phyloP scores from a whole-genome alignment of 2,329 filamentous ascomycete species.

The Ophiostoma pallidulum region DNA sequence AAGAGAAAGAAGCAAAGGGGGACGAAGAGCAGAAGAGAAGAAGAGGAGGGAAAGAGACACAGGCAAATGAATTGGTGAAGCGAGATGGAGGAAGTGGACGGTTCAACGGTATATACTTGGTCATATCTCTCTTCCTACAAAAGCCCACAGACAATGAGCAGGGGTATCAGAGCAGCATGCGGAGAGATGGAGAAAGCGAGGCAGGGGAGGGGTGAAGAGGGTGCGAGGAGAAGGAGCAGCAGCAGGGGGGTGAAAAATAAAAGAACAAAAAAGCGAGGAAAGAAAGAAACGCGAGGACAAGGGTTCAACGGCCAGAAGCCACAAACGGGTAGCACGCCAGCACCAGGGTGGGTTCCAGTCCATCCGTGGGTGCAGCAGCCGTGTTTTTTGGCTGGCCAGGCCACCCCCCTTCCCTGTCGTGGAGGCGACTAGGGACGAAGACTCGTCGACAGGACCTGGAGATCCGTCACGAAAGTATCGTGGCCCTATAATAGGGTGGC shows the following conservation, averaged over 20 bases:
- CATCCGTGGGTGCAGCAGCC: too few species aligned
- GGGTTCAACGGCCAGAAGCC: too few species aligned
- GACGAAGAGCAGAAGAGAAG: not conserved
- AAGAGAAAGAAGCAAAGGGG: not conserved
- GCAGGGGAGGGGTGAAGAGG: conserved; percentile 1
- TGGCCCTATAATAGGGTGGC: too few species aligned
- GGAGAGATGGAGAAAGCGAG: conserved; percentile 5
- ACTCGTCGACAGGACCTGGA: too few species aligned
- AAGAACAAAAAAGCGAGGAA: not conserved
- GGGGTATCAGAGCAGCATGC: conserved; percentile 3
- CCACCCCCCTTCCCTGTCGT: not conserved
- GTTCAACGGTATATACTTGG: not conserved
- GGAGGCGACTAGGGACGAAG: too few species aligned
- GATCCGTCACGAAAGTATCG: too few species aligned
- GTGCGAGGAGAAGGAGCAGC: not conserved
- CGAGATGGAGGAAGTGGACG: not conserved
- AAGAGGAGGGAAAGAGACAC: not conserved
- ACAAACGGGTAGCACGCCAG: not conserved
- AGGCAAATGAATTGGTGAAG: not conserved
- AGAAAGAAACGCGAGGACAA: not conserved
- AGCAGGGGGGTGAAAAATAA: too few species aligned
- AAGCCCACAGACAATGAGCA: conserved; percentile 1
- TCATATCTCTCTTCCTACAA: too few species aligned
- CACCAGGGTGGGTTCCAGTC: not conserved
- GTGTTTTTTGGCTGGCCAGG: not conserved